Conservation (phyloP, 257 asterid species). For the Oldenlandia corymbosa region DNA sequence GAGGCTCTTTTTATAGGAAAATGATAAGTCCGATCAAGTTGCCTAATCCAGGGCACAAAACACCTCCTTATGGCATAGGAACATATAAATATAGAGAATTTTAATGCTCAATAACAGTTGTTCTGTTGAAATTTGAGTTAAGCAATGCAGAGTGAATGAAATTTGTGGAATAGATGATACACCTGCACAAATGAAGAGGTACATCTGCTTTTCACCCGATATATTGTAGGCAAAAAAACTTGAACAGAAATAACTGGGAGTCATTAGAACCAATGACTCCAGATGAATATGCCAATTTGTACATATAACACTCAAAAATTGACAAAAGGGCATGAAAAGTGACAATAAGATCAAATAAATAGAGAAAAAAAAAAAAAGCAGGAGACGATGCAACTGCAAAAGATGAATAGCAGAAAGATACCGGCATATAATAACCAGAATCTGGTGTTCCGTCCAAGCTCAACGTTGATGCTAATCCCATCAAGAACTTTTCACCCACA, state of each 20-base stretch:
- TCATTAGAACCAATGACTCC: neutral
- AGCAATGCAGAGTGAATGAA: neutral
- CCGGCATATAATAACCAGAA: conserved; percentile 73
- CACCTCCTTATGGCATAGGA: neutral
- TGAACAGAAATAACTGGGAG: neutral
- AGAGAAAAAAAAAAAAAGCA: neutral
- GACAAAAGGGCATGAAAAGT: neutral
- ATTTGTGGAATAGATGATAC: neutral
- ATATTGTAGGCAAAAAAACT: neutral
- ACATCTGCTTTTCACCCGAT: neutral
- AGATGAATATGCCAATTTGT: neutral
- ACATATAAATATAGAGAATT: neutral
- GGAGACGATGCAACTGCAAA: neutral
- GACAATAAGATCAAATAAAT: neutral
- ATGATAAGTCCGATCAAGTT: neutral
- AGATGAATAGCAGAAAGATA: conserved; percentile 21
- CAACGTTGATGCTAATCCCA: conserved; percentile 87
- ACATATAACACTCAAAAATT: neutral
- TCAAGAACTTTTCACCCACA: conserved; percentile 70
- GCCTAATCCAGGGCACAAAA: neutral
- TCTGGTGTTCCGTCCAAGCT: conserved; percentile 97
- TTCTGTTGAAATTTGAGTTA: neutral
- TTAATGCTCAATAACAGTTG: neutral
- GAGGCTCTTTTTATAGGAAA: neutral
- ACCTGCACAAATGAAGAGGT: neutral